These are phyloP conservation scores for Immersiporthe knoxdaviesiana DNA, from an alignment of 2,329 filamentous ascomycete genomes.

Conservation along the genomic window DNA sequence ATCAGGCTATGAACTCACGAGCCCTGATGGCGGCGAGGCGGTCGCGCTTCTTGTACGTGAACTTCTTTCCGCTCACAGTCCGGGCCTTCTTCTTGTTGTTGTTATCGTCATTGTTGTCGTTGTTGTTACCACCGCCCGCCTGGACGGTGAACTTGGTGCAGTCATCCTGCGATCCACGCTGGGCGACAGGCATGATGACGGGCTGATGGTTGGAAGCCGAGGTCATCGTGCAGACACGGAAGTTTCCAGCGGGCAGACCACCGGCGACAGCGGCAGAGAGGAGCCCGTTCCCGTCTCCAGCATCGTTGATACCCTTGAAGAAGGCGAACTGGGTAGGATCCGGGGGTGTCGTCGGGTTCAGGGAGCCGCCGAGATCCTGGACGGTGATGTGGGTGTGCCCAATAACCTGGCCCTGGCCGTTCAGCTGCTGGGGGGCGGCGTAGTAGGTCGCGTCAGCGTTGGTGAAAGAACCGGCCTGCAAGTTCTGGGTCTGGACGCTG, in stretches of 20 bases:
- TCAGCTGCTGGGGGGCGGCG: conserved; percentile 59
- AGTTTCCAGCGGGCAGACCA: conserved; percentile 43
- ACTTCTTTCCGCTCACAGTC: too few relatives aligned
- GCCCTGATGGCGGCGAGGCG: conserved; percentile 13
- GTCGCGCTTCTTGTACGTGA: conserved; percentile 16
- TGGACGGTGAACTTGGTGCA: conserved; percentile 44
- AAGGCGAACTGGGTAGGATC: conserved; percentile 52
- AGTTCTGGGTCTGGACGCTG: conserved; percentile 54
- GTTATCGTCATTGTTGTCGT: conserved; percentile 24
- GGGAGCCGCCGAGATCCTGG: conserved; percentile 56
- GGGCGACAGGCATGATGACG: conserved; percentile 44
- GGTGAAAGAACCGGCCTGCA: conserved; percentile 61
- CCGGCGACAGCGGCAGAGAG: conserved; percentile 38
- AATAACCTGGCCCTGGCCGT: conserved; percentile 53
- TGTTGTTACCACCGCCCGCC: conserved; percentile 11
- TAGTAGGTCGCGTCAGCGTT: conserved; percentile 63
- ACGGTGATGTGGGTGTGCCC: conserved; percentile 65
- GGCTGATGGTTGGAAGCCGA: conserved; percentile 44
- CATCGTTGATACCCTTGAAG: conserved; percentile 43
- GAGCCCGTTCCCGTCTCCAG: conserved; percentile 39
- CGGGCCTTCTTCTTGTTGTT: background rate
- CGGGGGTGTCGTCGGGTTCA: conserved; percentile 55
- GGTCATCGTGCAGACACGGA: conserved; percentile 45
- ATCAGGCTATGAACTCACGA: conserved; percentile 24
- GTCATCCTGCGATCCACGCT: conserved; percentile 46